Evolutionary conservation across 1,139 yeast species (phyloP).

Genomic region (Kodamaea derodonti): DNA sequence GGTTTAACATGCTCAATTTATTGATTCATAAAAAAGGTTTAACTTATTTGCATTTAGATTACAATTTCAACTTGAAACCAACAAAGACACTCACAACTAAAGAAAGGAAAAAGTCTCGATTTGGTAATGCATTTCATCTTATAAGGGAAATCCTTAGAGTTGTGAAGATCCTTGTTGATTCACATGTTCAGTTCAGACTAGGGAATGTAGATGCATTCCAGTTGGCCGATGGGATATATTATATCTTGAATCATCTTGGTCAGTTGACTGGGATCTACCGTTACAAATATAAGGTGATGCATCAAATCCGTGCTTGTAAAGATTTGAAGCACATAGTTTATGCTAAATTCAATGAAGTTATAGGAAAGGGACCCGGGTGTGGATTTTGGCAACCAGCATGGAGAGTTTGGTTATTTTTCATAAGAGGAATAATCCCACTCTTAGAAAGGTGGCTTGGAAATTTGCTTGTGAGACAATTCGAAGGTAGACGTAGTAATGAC

Average conservation of each 20-base stretch:
- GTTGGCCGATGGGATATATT: slow-evolving; percentile 89
- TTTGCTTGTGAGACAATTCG: slow-evolving; percentile 86
- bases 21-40: slow-evolving; percentile 88
- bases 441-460: slow-evolving; percentile 95
- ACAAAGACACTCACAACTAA: slow-evolving; percentile 95
- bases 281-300: slow-evolving; percentile 97
- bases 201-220: slow-evolving; percentile 94
- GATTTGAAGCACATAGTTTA: slow-evolving; percentile 91
- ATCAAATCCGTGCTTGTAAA: slow-evolving; percentile 92
- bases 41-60: slow-evolving; percentile 89
- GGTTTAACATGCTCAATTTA: slow-evolving; percentile 87
- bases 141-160: slow-evolving; percentile 84
- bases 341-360: slow-evolving; percentile 68
- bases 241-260: slow-evolving; percentile 87
- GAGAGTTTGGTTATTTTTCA: slow-evolving; percentile 92
- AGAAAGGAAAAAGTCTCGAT: slow-evolving; percentile 91
- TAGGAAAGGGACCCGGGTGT: slow-evolving; percentile 98
- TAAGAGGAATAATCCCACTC: slow-evolving; percentile 91
- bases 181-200: slow-evolving; percentile 85
- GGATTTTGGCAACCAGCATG: slow-evolving; percentile 99
- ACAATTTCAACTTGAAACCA: slow-evolving; percentile 93
- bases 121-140: slow-evolving; percentile 94
- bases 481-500: slow-evolving; percentile 90
- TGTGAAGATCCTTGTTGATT: slow-evolving; percentile 81
- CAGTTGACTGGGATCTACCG: slow-evolving; percentile 95